A percentile compares a stretch with the other conserved stretches of the same genome.
Evolutionary conservation across 2,329 filamentous ascomycete genomes (phyloP).

Genomic region (Teratosphaeria destructans): DNA sequence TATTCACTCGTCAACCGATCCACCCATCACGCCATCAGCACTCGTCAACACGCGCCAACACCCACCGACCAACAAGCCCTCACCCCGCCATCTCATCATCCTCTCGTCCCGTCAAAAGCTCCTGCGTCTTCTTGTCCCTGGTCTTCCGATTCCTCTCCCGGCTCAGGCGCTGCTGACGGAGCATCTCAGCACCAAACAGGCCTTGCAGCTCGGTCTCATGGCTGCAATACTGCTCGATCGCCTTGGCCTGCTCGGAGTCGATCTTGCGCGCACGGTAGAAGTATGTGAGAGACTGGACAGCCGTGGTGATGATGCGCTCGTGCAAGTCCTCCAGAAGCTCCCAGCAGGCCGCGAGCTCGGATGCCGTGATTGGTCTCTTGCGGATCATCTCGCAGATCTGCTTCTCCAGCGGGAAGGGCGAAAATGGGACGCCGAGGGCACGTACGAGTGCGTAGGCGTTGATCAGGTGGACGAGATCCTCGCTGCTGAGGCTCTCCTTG

Average conservation of each 20-base stretch:
- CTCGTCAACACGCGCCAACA: neutral
- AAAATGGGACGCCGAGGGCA: neutral
- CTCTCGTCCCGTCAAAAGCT: neutral
- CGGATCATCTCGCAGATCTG: neutral
- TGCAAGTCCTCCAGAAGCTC: neutral
- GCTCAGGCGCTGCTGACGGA: neutral
- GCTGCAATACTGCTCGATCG: neutral
- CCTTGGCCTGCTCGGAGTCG: neutral
- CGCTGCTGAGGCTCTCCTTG: neutral
- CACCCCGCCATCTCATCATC: neutral
- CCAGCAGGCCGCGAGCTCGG: neutral
- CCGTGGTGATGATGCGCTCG: neutral
- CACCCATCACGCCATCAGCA: too few relatives aligned
- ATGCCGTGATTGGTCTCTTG: neutral
- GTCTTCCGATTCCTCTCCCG: neutral
- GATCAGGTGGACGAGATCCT: neutral
- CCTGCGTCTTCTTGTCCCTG: neutral
- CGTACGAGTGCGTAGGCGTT: neutral
- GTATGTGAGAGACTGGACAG: neutral
- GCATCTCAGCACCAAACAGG: neutral
- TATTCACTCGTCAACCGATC: too few relatives aligned
- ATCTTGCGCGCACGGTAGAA: neutral
- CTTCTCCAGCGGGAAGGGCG: neutral
- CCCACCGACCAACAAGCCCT: neutral
- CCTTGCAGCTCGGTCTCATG: neutral